Evolutionary conservation across 2,329 filamentous ascomycete genomes (phyloP).

Genomic region (Cercospora nicotianae): DNA sequence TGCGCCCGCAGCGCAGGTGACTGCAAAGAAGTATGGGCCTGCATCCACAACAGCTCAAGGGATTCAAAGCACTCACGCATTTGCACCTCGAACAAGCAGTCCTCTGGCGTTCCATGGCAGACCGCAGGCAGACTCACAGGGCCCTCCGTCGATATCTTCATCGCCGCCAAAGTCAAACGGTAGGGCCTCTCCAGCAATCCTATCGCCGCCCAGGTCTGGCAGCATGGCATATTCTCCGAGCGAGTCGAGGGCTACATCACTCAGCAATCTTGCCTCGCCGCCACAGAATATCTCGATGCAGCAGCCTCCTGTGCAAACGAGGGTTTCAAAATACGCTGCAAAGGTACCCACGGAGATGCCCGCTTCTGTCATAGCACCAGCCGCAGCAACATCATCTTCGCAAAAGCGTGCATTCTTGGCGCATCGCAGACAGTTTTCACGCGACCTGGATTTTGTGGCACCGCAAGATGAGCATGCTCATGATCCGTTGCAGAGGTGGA

Average conservation of each 20-base stretch:
- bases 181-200: slow-evolving; percentile 19
- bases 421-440: slow-evolving; percentile 47
- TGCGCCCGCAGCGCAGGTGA: slow-evolving; percentile 44
- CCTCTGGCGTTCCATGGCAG: slow-evolving; percentile 57
- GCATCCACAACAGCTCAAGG: slow-evolving; percentile 35
- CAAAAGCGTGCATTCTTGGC: slow-evolving; percentile 19
- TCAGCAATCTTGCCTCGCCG: slow-evolving; percentile 39
- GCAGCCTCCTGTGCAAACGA: slow-evolving; percentile 58
- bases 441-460: slow-evolving; percentile 56
- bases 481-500: slow-evolving; percentile 86
- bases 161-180: slow-evolving; percentile 43
- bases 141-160: slow-evolving; percentile 25
- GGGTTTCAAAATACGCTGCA: slow-evolving; percentile 47
- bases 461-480: slow-evolving; percentile 58
- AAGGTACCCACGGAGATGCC: slow-evolving; percentile 22
- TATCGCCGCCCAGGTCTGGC: slow-evolving; percentile 27
- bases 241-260: slow-evolving; percentile 43
- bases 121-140: slow-evolving; percentile 30
- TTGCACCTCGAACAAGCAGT: slow-evolving; percentile 65
- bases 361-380: slow-evolving; percentile 30
- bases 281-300: slow-evolving; percentile 50
- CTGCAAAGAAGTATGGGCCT: slow-evolving; percentile 42
- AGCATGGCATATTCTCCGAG: slow-evolving; percentile 26
- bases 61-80: slow-evolving; percentile 48
- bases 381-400: slow-evolving; percentile 10